Evolutionary conservation across 2,329 filamentous ascomycete genomes (phyloP), one percentile per base, ranked within the genome.

Genomic region (Thelonectria blattea): DNA sequence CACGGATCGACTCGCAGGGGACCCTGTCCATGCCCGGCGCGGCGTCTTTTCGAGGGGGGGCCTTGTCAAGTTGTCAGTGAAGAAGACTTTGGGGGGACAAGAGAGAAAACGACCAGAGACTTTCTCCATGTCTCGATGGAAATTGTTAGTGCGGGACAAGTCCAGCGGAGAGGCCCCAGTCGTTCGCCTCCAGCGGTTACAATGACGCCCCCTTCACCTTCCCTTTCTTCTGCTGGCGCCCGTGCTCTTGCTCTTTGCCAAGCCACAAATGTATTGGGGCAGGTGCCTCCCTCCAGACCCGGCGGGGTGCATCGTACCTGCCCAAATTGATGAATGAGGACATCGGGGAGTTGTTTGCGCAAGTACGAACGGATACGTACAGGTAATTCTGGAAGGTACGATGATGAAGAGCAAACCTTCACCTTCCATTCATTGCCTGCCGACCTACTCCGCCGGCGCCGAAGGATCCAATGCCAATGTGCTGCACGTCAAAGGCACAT

Each of bases 141-240:
- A 68, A 70, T 70, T 69, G 68, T 69, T 69, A 70, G 68, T 67
- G 68, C 63, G 37, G 45, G 56, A 69, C 66, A 67, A 60, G 12
- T 14, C 12, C 34, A 37, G 12, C 11, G 15, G 41, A 58, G 37
- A 53, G 32, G 34, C 46, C 41, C 56, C 41, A 49, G 55, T 50
- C 55, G 53, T 61, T 61, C 46, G 42, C 60, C 56, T 68, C 51
- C 22, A 56, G 24, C 15, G 42, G 60, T 61, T 67, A 68, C 53
- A 56, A 50, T 55, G 50, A 63, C 62, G n/a, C 59, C 64, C 53
- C 53, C 56, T 34, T 11, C 37, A 10, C 41, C 48, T 17, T 58
- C 52, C 17, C n/a, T 41, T 20, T 30, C n/a, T 30, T 45, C 39
- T 32, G 46, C 22, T n/a, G 34, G 34, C 12, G 34, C 34, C 34